Evolutionary conservation across 2,329 filamentous ascomycete genomes (phyloP), one percentile per base, ranked within the genome.

Genomic region (Knufia fluminis): DNA sequence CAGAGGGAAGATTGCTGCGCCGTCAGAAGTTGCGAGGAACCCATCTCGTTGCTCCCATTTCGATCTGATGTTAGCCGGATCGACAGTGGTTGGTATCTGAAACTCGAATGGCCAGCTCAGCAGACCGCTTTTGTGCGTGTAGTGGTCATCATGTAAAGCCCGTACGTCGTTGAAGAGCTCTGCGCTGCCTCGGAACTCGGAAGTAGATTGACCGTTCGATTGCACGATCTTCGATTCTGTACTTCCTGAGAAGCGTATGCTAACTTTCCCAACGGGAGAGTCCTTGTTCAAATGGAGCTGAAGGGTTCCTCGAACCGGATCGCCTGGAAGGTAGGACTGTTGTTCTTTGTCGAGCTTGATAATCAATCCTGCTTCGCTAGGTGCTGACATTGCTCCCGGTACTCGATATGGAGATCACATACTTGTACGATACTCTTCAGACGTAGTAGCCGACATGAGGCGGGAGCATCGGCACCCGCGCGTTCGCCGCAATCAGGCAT

Each of bases 51-150:
- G 39, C 26, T 56, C 56, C 53, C 51, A 57, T 26, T 46, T 52
- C 20, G 53, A 40, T 10, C 49, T 42, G n/a, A 52, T 36, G 12
- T 53, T 52, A n/a, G 42, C 40, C 12, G 8, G 49, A 16, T 55
- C 48, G 9, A 49, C 49, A 16, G 46, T 50, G 8, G 43, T 40
- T 16, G 55, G 53, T 14, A 57, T 51, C n/a, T 39, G 24, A 32
- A 57, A 51, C 35, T 55, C 49, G 41, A 57, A 57, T 7, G 55
- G 53, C 53, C 53, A 57, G 19, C 45, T 47, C 44, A 52, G 51
- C 9, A 41, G 44, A 42, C 53, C 51, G 8, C 50, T 40, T 33
- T 54, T 54, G 45, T 57, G 53, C 4, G 53, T 57, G 45, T 54
- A 57, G 31, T 55, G 51, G 7, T 50, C 51, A 22, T 54, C 42